phyloP scores from a whole-genome alignment of 2,329 filamentous ascomycete species.

The Aspergillus sclerotialis region DNA sequence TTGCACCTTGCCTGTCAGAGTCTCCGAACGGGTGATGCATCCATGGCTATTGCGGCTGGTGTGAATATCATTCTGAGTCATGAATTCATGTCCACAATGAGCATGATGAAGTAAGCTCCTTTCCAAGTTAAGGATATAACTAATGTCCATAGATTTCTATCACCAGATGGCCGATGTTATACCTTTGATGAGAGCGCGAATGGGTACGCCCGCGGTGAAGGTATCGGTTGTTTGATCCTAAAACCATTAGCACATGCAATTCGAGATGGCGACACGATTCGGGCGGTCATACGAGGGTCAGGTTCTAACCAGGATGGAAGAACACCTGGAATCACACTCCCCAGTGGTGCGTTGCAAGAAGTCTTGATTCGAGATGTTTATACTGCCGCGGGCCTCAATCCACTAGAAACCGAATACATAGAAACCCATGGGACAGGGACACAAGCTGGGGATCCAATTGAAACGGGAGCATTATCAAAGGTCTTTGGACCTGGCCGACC shows the following conservation, averaged over 20 bases:
- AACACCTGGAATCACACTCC: slow-evolving; percentile 39
- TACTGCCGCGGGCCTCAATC: slow-evolving; percentile 21
- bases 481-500: slow-evolving; percentile 16
- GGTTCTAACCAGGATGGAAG: slow-evolving; percentile 41
- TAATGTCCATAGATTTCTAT: too few species aligned
- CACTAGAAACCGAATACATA: slow-evolving; percentile 23
- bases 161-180: slow-evolving; percentile 38
- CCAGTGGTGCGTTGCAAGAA: slow-evolving; percentile 30
- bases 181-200: slow-evolving; percentile 55
- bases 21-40: slow-evolving; percentile 7
- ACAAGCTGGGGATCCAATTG: slow-evolving; percentile 3
- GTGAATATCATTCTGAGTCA: slow-evolving; percentile 32
- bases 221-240: slow-evolving; percentile 51
- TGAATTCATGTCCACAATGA: slow-evolving; percentile 22
- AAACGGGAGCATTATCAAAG: slow-evolving; percentile 21
- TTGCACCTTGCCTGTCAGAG: slow-evolving; percentile 21
- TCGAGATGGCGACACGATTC: slow-evolving; percentile 22
- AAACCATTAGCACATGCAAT: slow-evolving; percentile 36
- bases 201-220: slow-evolving; percentile 61
- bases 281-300: slow-evolving; percentile 25
- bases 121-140: too few species aligned
- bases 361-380: slow-evolving; percentile 32
- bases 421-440: slow-evolving; percentile 32
- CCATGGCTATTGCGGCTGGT: slow-evolving; percentile 21
- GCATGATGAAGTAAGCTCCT: slow-evolving; percentile 9